phyloP scores from a whole-genome alignment of 1,139 yeast species.

The Lodderomyces theae region DNA sequence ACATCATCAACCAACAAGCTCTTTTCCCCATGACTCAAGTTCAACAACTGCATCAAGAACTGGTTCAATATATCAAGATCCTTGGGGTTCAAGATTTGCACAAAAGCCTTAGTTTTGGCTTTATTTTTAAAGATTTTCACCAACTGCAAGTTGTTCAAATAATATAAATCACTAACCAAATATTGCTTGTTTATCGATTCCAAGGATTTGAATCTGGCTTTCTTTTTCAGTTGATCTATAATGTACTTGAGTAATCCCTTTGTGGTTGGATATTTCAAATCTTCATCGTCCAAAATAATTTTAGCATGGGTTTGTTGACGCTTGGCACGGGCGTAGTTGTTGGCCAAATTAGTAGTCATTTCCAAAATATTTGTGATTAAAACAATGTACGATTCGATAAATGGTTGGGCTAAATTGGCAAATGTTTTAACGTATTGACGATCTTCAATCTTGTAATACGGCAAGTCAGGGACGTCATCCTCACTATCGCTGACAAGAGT shows the following conservation, averaged over 20 bases:
- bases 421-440: constrained; percentile 22
- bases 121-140: constrained; percentile 42
- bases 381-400: constrained; percentile 37
- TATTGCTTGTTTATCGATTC: constrained; percentile 47
- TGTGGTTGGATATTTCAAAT: constrained; percentile 33
- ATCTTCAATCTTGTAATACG: constrained; percentile 26
- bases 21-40: constrained; percentile 10
- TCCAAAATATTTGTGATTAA: constrained; percentile 28
- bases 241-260: constrained; percentile 35
- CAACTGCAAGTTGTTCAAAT: constrained; percentile 35
- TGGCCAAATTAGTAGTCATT: constrained; percentile 15
- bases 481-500: not conserved
- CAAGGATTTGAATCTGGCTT: constrained; percentile 19
- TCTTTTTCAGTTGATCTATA: constrained; percentile 18
- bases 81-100: constrained; percentile 27
- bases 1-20: constrained; percentile 18
- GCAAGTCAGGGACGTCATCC: constrained; percentile 14
- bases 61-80: constrained; percentile 30
- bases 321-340: constrained; percentile 14
- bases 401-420: constrained; percentile 35
- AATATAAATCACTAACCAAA: constrained; percentile 41
- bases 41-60: constrained; percentile 27
- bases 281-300: constrained; percentile 15
- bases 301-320: constrained; percentile 10
- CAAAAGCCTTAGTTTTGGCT: constrained; percentile 43